Evolutionary conservation across 495 filamentous ascomycete species (phyloP).

Genomic region (Lepraria neglecta): DNA sequence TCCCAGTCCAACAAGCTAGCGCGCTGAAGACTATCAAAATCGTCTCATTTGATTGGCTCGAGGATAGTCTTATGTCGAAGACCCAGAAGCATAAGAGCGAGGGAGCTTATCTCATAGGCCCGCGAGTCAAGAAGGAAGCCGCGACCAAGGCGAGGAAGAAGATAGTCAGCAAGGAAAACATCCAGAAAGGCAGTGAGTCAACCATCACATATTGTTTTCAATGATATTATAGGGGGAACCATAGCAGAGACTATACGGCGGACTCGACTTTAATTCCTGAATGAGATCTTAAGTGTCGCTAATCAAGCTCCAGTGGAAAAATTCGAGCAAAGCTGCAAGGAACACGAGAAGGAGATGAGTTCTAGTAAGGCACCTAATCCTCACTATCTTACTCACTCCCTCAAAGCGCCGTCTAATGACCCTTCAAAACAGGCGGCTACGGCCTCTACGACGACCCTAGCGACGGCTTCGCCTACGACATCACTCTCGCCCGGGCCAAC

Average conservation of each 20-base stretch:
- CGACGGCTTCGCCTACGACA: slow-evolving; percentile 43
- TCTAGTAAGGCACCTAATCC: slow-evolving; percentile 11
- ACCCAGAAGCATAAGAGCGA: slow-evolving; percentile 36
- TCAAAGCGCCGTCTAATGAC: no score
- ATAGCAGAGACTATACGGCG: not conserved
- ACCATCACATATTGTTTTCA: not conserved
- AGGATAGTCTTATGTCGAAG: slow-evolving; percentile 42
- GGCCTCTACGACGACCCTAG: slow-evolving; percentile 44
- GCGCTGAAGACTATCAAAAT: slow-evolving; percentile 41
- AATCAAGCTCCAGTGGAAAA: slow-evolving; percentile 13
- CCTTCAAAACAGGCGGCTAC: slow-evolving; percentile 34
- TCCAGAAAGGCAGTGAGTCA: slow-evolving; percentile 33
- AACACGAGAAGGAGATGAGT: slow-evolving; percentile 23
- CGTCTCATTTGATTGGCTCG: slow-evolving; percentile 58
- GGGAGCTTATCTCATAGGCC: slow-evolving; percentile 41
- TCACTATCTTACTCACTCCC: not conserved
- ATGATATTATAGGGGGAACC: not conserved
- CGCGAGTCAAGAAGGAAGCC: slow-evolving; percentile 31
- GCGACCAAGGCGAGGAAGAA: slow-evolving; percentile 28
- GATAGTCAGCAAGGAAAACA: slow-evolving; percentile 26
- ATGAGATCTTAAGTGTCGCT: no score
- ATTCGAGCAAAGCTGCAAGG: slow-evolving; percentile 24
- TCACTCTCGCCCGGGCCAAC: slow-evolving; percentile 41
- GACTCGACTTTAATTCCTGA: not conserved
- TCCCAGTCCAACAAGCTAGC: slow-evolving; percentile 41